Evolutionary conservation across 257 asterid genomes (phyloP), one percentile per base, ranked within the genome.

Genomic region (Solanum peruvianum): DNA sequence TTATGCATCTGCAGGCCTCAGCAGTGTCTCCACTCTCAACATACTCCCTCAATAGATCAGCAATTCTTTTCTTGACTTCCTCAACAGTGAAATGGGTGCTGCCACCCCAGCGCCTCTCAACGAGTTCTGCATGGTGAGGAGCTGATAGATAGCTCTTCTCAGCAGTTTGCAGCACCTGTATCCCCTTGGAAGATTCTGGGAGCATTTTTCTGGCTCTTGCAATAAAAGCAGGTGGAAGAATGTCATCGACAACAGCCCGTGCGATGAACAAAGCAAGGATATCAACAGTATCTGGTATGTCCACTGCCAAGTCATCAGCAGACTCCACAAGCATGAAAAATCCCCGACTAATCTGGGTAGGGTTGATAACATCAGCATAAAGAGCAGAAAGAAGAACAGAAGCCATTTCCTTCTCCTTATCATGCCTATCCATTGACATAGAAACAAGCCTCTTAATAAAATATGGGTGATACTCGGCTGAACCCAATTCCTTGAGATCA

Each of bases 381-480:
- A 97, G 94, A 27, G 96, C 95, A 23, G 99, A 97, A 82, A 97
- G 98, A 89, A 97, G 89, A 83, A 97, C 99, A 7, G 99, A 97
- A 77, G 99, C 96, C 99, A 97, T 97, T 89, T 97, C 99, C 88
- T 97, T 97, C 92, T 97, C 99, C 91, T 95, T 97, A 89, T 97
- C 93, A 87, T 95, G 93, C 87, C 99, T 93, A 89, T 97, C 99
- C 99, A 97, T 93, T 88, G 99, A 95, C 90, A 97, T 89, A 85
- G 99, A 97, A 89, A 97, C 93, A 39, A 97, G 97, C 83, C 98
- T 95, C 90, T 97, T 97, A 82, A 96, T 90, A 76, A 97, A 94
- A 92, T 97, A 97, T 1, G 98, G 98, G 87, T 97, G 99, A 83
- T 95, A 97, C 91, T 95, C 98, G 39, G 92, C 90, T 1, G 96